Evolutionary conservation across 2,329 filamentous ascomycete genomes (phyloP), one percentile per base, ranked within the genome.

Genomic region (Exophiala calicioides): DNA sequence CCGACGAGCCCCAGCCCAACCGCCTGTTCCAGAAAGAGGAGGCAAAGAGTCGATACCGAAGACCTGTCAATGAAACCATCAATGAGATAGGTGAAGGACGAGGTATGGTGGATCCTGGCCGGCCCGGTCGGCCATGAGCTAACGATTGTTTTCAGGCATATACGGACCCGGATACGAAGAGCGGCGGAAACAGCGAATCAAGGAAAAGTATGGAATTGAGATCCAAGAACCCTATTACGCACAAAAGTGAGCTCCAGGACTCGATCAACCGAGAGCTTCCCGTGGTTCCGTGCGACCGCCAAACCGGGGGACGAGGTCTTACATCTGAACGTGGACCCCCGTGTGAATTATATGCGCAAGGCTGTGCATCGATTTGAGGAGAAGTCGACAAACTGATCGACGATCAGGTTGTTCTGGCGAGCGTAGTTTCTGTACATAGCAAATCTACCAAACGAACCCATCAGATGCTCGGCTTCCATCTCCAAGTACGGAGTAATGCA

Each of bases 131-230:
- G 32, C 19, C 10, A 10, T 21, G n/a, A 9, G 21, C 52, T 57
- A 29, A 46, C 50, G 56, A 30, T 58, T 44, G 27, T 32, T 21
- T 42, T 5, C 59, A 95, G 90, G 86, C 44, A 88, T 95, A 60
- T 78, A 84, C 59, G 86, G 80, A 30, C 84, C 86, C 12, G 88
- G 88, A 40, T 95, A 93, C 65, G 85, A 88, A 60, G 88, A 95
- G 75, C 79, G 90, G 68, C 83, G 90, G 68, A 81, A 82, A 58
- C 77, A 90, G 73, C 80, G 88, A 60, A 78, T 96, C 68, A 84
- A 88, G 79, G 84, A 89, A 70, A 88, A 84, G 68, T 95, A 95
- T 63, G 89, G 90, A 49, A 81, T 94, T 62, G 89, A 95, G 57
- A 83, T 95, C 63, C 80, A 85, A 62, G 79, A 82, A 44, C 80